phyloP scores from a whole-genome alignment of 2,329 filamentous ascomycete species.

The Exophiala aquamarina region DNA sequence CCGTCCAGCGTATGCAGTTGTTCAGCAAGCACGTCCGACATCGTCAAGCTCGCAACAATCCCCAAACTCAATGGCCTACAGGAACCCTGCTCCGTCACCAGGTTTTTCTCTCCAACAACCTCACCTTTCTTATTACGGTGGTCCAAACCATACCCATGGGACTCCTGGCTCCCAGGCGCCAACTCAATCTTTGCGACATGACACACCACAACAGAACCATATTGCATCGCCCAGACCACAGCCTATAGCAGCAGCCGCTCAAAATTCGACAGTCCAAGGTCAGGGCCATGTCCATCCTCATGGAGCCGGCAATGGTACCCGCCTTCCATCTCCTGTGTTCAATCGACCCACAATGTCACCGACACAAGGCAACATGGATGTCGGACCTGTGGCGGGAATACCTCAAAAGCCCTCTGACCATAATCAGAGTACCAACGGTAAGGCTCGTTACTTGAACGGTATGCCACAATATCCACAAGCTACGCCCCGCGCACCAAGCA shows the following conservation, averaged over 20 bases:
- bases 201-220: neutral
- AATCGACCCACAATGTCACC: conserved; percentile 50
- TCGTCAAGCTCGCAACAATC: neutral
- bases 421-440: conserved; percentile 24
- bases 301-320: conserved; percentile 28
- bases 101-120: neutral
- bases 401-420: conserved; percentile 33
- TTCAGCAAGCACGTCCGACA: neutral
- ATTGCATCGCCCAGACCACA: neutral
- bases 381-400: conserved; percentile 46
- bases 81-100: neutral
- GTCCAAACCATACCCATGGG: conserved; percentile 10
- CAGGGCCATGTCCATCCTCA: conserved; percentile 33
- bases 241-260: neutral
- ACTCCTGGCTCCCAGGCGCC: conserved; percentile 5
- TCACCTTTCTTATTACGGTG: neutral
- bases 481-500: conserved; percentile 12
- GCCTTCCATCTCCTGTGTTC: conserved; percentile 41
- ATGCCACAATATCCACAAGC: conserved; percentile 38
- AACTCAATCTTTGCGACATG: conserved; percentile 20
- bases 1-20: conserved; percentile 11
- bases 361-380: conserved; percentile 50
- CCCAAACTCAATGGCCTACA: neutral
- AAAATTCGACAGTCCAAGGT: conserved; percentile 39
- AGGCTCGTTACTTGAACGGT: conserved; percentile 33